Conservation (phyloP, 768 basidiomycete species). For the Leccinum boreale region DNA sequence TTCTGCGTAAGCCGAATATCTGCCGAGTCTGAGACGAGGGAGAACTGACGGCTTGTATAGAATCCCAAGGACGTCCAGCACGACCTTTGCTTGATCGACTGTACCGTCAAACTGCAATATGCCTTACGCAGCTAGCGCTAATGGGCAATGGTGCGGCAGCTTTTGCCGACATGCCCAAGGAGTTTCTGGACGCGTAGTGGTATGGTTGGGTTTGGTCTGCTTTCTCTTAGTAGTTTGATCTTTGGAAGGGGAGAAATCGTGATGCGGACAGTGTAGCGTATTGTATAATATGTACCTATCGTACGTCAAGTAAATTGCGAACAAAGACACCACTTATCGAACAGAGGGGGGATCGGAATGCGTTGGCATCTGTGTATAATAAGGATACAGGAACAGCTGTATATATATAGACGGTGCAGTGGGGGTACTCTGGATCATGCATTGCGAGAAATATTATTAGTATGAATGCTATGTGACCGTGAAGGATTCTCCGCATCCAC, state of each 20-base stretch:
- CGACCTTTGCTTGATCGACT: constrained; percentile 71
- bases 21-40: not conserved
- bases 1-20: constrained; percentile 57
- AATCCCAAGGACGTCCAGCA: constrained; percentile 72
- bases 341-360: not conserved
- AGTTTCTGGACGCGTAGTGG: constrained; percentile 54
- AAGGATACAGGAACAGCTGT: constrained; percentile 27
- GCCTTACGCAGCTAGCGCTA: constrained; percentile 67
- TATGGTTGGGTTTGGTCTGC: not conserved
- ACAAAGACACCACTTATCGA: constrained; percentile 11
- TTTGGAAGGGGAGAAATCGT: constrained; percentile 1
- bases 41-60: constrained; percentile 35
- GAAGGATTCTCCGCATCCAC: constrained; percentile 94
- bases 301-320: constrained; percentile 8
- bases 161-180: constrained; percentile 75
- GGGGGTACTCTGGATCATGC: constrained; percentile 13
- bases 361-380: constrained; percentile 16
- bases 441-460: constrained; percentile 3
- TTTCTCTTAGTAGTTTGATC: not conserved
- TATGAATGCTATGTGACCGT: constrained; percentile 41
- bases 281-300: constrained; percentile 4
- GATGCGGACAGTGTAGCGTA: constrained; percentile 14
- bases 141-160: constrained; percentile 74
- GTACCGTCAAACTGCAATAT: constrained; percentile 71
- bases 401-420: not conserved